Evolutionary conservation across 345 rosid genomes (phyloP).

Genomic region (Ceriops tagal): DNA sequence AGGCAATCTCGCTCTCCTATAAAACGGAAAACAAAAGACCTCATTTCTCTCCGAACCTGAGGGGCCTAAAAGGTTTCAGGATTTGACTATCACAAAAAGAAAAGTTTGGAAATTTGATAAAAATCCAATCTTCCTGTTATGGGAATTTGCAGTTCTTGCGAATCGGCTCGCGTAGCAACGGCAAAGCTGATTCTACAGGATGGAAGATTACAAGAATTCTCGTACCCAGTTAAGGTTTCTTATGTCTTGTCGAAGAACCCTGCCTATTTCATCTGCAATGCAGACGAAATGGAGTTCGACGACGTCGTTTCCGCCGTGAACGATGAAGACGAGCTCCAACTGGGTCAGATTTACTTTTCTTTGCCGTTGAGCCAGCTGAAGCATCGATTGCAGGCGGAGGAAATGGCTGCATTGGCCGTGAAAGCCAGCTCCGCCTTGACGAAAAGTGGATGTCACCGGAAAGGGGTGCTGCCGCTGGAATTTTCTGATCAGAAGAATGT

Average conservation of each 20-base stretch:
- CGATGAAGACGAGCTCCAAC: slow-evolving; percentile 73
- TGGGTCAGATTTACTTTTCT: slow-evolving; percentile 84
- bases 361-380: slow-evolving; percentile 60
- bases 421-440: slow-evolving; percentile 87
- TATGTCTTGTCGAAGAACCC: slow-evolving; percentile 56
- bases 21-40: slow-evolving; percentile 3
- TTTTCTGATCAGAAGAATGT: slow-evolving; percentile 21
- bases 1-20: slow-evolving; percentile 9
- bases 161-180: slow-evolving; percentile 60
- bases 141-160: slow-evolving; percentile 91
- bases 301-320: slow-evolving; percentile 56
- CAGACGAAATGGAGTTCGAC: slow-evolving; percentile 96
- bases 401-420: slow-evolving; percentile 98
- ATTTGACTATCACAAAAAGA: neutral
- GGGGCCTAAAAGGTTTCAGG: neutral
- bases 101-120: neutral
- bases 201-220: slow-evolving; percentile 71
- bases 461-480: slow-evolving; percentile 27
- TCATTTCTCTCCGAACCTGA: neutral
- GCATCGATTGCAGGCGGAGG: slow-evolving; percentile 65
- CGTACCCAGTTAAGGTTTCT: slow-evolving; percentile 74
- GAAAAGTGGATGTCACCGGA: slow-evolving; percentile 46
- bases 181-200: slow-evolving; percentile 79
- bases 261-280: slow-evolving; percentile 72
- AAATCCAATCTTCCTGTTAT: slow-evolving; percentile 23